Percentiles rank a stretch among this genome's conserved stretches.
Conservation (phyloP, 345 rosid species). For the Eutrema yunnanense region DNA sequence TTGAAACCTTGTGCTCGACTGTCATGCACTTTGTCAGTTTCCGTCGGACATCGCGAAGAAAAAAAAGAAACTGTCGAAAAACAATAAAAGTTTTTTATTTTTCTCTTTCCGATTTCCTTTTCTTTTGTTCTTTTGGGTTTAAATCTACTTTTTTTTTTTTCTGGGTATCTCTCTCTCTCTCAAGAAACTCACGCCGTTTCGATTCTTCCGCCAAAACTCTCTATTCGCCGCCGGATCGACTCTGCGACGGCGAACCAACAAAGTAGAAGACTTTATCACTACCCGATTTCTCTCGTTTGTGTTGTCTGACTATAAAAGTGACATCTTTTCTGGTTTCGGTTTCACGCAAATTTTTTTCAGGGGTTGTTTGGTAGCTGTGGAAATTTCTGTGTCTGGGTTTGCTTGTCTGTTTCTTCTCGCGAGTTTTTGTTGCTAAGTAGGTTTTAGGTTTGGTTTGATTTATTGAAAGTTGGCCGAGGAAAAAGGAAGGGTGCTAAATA, state of each 20-base stretch:
- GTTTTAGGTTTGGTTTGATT: conserved; percentile 31
- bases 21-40: conserved; percentile 50
- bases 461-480: conserved; percentile 7
- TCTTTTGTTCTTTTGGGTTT: conserved; percentile 1
- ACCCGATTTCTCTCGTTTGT: background rate
- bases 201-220: conserved; percentile 24
- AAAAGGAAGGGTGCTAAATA: conserved; percentile 12
- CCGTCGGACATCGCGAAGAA: conserved; percentile 25
- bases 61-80: conserved; percentile 9
- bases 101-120: conserved; percentile 5
- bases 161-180: conserved; percentile 21
- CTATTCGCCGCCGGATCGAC: conserved; percentile 4
- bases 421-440: background rate
- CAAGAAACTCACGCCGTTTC: conserved; percentile 15
- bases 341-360: background rate
- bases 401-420: conserved; percentile 10
- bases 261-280: background rate
- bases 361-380: conserved; percentile 20
- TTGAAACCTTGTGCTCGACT: conserved; percentile 26
- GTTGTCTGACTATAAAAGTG: conserved; percentile 21
- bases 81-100: conserved; percentile 9
- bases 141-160: background rate
- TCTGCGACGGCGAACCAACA: background rate
- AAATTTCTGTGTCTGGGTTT: conserved; percentile 7
- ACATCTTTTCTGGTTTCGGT: conserved; percentile 5